Conservation (phyloP, 495 filamentous ascomycete genomes). For the Neurospora cerealis region DNA sequence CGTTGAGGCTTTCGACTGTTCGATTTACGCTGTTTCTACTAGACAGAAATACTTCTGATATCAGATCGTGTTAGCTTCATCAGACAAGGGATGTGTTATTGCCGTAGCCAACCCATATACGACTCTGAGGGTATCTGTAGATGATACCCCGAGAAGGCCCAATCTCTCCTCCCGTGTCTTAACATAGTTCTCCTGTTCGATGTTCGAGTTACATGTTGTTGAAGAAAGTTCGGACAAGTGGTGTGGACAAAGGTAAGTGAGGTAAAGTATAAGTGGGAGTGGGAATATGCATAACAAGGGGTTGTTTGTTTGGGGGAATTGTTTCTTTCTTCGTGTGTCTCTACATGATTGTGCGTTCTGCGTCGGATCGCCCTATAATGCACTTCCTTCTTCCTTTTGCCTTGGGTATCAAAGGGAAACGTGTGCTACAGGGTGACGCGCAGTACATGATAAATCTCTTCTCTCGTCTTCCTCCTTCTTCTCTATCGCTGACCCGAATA, state of each 20-base stretch:
- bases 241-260: neutral
- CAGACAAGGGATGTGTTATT: neutral
- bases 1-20: neutral
- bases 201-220: neutral
- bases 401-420: neutral
- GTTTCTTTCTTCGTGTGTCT: neutral
- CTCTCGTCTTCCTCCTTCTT: constrained; percentile 17
- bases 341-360: neutral
- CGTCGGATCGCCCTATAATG: neutral
- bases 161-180: neutral
- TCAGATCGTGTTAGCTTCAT: neutral
- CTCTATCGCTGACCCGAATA: constrained; percentile 2
- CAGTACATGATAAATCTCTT: constrained; percentile 22
- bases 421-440: neutral
- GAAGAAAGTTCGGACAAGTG: neutral
- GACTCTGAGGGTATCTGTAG: neutral
- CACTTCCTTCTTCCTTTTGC: neutral
- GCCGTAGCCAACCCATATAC: neutral
- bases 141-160: neutral
- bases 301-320: neutral
- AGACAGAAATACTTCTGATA: neutral
- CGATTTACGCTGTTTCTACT: neutral
- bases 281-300: neutral
- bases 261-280: neutral
- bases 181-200: neutral